Evolutionary conservation across 208 protist genomes (phyloP).

Genomic region (Crithidia mellificae): DNA sequence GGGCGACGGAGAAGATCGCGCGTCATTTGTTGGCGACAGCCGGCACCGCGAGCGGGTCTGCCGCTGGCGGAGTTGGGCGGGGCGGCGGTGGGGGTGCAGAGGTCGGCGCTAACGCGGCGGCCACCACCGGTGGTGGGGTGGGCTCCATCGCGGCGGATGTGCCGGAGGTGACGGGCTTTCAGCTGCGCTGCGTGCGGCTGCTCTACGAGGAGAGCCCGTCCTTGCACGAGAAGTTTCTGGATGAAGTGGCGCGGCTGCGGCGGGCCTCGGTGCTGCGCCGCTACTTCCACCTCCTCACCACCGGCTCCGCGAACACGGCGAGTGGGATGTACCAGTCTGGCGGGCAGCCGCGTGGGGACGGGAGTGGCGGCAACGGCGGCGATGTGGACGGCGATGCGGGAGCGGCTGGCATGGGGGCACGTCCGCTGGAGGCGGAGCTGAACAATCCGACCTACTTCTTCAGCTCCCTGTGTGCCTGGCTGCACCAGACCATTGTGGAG

Average conservation of each 20-base stretch:
- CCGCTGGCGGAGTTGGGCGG: too few species aligned
- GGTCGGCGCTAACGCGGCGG: not conserved
- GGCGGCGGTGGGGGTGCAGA: constrained; percentile 18
- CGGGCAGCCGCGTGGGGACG: constrained; percentile 18
- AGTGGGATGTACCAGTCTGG: constrained; percentile 47
- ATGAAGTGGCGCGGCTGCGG: constrained; percentile 71
- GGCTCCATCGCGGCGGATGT: constrained; percentile 47
- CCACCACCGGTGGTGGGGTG: constrained; percentile 9
- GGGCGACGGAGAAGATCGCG: constrained; percentile 64
- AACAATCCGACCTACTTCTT: constrained; percentile 84
- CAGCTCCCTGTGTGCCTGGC: constrained; percentile 80
- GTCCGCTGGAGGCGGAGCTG: constrained; percentile 82
- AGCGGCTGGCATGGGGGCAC: constrained; percentile 30
- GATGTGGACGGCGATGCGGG: not conserved
- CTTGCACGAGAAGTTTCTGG: constrained; percentile 68
- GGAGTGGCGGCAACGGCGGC: too few species aligned
- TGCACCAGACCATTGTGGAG: constrained; percentile 83
- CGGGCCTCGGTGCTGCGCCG: constrained; percentile 74
- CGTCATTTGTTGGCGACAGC: constrained; percentile 59
- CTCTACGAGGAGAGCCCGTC: constrained; percentile 61
- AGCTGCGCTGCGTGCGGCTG: constrained; percentile 62
- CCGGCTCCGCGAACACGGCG: constrained; percentile 58
- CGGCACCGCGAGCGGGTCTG: not conserved
- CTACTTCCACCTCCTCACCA: constrained; percentile 87
- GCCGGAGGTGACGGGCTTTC: constrained; percentile 72